Evolutionary conservation across 106 monocot genomes (phyloP), one percentile per base, ranked within the genome.

Genomic region (Allium fistulosum): DNA sequence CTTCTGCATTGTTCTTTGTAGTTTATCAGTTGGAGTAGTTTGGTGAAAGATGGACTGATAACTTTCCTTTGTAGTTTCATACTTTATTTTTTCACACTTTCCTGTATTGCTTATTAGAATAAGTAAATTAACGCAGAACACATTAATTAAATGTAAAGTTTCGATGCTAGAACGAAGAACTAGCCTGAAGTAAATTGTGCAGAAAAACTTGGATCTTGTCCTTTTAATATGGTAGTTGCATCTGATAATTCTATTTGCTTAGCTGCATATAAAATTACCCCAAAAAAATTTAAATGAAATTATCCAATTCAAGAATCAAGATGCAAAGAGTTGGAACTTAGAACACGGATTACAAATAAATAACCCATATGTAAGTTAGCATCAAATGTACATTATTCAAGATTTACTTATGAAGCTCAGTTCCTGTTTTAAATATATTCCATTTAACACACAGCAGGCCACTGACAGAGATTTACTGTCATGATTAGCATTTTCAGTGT

Each of bases 181-280:
- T 11, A 14, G 69, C 76, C 76, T 53, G 46, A 46, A 37, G 37
- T 2, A 5, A 37, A 37, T 37, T 37, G 37, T 37, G 37, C 37
- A 37, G 37, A 37, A 47, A 58, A 69, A 7, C 63, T 63, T n/a
- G 75, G 75, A 59, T 79, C 75, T 62, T 60, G 62, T 26, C 64
- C 68, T 75, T 60, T 76, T 57, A 69, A 76, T 56, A 63, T 63
- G 47, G 63, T 72, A n/a, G 57, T 37, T 49, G 53, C 10, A 58
- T 9, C 50, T 27, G 11, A 37, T 26, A 45, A 70, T 26, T 26
- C 56, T 17, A 17, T 1, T 52, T 61, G 46, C 49, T 48, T 49
- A 17, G 63, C 73, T 77, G 69, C 69, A 77, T 9, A 27, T 58
- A n/a, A 69, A 47, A 75, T 14, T 11, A 51, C 11, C 11, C 18